These are phyloP conservation scores for Graphiopsis chlorocephala DNA, from an alignment of 2,329 filamentous ascomycete species.

Conservation along the genomic window DNA sequence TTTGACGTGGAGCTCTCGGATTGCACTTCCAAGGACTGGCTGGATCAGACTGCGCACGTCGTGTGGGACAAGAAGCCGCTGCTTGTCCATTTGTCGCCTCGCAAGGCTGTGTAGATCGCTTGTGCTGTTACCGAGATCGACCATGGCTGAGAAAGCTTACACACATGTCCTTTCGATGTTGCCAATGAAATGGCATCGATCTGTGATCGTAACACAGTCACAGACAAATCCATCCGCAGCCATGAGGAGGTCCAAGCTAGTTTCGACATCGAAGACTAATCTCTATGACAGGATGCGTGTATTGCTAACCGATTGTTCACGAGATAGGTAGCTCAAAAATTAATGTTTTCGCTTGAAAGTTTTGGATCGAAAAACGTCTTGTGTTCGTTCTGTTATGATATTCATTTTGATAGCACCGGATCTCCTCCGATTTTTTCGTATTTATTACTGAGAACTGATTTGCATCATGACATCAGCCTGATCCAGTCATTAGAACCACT, in stretches of 20 bases:
- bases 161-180: not conserved
- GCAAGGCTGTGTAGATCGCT: not conserved
- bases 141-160: not conserved
- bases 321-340: not conserved
- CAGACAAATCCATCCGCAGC: not conserved
- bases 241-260: not conserved
- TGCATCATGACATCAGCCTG: not conserved
- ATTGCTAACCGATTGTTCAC: not conserved
- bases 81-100: not conserved
- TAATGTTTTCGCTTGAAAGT: not conserved
- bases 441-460: not conserved
- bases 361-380: not conserved
- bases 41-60: not conserved
- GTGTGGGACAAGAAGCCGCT: conserved; percentile 2
- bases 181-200: not conserved
- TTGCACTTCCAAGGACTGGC: not conserved
- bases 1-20: conserved; percentile 32
- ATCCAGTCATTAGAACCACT: not conserved
- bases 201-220: not conserved
- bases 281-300: not conserved
- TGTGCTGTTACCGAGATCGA: not conserved
- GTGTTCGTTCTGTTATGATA: not conserved
- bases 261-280: not conserved
- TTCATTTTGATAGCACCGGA: not conserved
- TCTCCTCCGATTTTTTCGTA: not conserved